Evolutionary conservation across 345 rosid species (phyloP), one percentile per base, ranked within the genome.

Genomic region (Geranium brycei): DNA sequence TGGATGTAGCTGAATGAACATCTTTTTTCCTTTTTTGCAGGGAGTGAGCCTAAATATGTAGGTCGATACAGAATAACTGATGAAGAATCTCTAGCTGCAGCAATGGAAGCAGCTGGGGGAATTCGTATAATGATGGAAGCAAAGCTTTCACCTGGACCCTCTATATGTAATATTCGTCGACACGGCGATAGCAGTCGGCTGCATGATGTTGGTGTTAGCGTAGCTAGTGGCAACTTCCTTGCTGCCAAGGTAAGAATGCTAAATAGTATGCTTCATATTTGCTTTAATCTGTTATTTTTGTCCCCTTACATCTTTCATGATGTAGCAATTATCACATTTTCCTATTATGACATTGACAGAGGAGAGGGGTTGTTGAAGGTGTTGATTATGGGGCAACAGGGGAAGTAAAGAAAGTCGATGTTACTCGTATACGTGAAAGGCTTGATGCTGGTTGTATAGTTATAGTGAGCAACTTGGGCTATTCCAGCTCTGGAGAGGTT

Each of bases 321-420:
- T 35, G 57, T 65, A 67, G 40, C 57, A 57, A 31, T 23, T 55
- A 56, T 61, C 68, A 51, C 58, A 30, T 65, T 28, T 63, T 55
- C 55, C 68, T 68, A 51, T 58, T 53, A 58, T 70, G 62, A 28
- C 65, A 41, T 59, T 70, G 73, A 70, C 79, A 92, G 98, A 85
- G 95, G 79, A 82, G 86, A 82, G 98, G 98, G 72, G 93, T 89
- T 75, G 87, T 92, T 67, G 82, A 83, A 18, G 97, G 98, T 68
- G 85, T 92, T 74, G 95, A 92, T 74, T 89, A 82, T 82, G 98
- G 93, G 75, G 88, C 96, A 62, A 92, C 97, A 0, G 98, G 98
- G 69, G 89, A 83, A 82, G 96, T 92, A 67, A 92, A 92, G 81
- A 89, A 86, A 75, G 87, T 89, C 65, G 96, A 92, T 66, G 91